A percentile compares a stretch with the other conserved stretches of the same genome.
Conservation (phyloP, 2,329 filamentous ascomycete genomes). For the Xylaria arbuscula region DNA sequence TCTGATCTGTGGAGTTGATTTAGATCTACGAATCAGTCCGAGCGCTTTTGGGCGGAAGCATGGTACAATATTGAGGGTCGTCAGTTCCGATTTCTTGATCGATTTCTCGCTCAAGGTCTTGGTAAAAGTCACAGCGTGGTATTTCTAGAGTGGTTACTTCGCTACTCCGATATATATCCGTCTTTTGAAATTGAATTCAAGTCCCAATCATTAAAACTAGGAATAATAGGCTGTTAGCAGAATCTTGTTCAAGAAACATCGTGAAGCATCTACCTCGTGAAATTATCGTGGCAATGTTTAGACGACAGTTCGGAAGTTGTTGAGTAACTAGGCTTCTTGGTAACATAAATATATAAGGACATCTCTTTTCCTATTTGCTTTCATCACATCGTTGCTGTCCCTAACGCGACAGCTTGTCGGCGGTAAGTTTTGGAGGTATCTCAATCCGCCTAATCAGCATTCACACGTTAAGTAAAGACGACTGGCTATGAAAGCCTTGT, state of each 20-base stretch:
- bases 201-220: no score
- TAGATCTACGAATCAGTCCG: background rate
- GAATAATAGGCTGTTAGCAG: no score
- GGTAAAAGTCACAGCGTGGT: background rate
- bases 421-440: background rate
- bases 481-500: no score
- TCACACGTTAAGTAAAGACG: no score
- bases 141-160: background rate
- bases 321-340: background rate
- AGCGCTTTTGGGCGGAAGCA: background rate
- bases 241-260: no score
- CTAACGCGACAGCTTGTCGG: background rate
- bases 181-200: no score
- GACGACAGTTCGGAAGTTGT: background rate
- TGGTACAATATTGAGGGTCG: background rate
- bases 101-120: no score
- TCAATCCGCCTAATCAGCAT: background rate
- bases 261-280: background rate
- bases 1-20: constrained; percentile 9
- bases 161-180: background rate
- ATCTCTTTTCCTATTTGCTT: background rate
- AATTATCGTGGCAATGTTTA: background rate
- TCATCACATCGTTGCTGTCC: background rate
- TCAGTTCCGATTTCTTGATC: background rate
- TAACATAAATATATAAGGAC: background rate